Percentiles rank a stretch among this genome's conserved stretches.
phyloP scores from a whole-genome alignment of 768 basidiomycete genomes.

The Termitomyces sp. region DNA sequence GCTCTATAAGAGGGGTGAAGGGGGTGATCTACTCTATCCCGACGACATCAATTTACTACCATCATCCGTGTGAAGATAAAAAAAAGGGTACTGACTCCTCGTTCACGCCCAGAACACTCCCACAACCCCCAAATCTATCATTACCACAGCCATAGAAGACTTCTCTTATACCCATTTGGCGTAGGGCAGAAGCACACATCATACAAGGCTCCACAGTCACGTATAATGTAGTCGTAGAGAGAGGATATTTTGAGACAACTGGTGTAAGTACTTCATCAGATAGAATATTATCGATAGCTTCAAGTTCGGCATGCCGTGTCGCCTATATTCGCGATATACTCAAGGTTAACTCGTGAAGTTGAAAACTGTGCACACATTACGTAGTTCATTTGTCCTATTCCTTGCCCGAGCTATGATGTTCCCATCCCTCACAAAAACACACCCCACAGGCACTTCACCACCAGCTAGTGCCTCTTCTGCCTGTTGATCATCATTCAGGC shows the following conservation, averaged over 20 bases:
- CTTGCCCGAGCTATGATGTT: slow-evolving; percentile 77
- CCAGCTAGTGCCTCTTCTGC: slow-evolving; percentile 82
- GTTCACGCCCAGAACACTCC: slow-evolving; percentile 89
- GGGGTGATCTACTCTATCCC: slow-evolving; percentile 59
- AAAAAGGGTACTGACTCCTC: slow-evolving; percentile 40
- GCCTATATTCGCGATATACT: slow-evolving; percentile 47
- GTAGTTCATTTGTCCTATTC: slow-evolving; percentile 91
- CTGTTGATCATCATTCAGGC: slow-evolving; percentile 28
- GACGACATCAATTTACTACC: background rate
- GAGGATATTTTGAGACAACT: slow-evolving; percentile 45
- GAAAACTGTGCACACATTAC: slow-evolving; percentile 58
- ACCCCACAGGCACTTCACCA: slow-evolving; percentile 94
- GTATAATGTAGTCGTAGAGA: slow-evolving; percentile 80
- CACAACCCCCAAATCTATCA: slow-evolving; percentile 95
- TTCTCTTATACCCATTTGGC: slow-evolving; percentile 86
- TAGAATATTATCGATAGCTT: slow-evolving; percentile 89
- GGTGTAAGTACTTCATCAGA: slow-evolving; percentile 55
- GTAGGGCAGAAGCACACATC: slow-evolving; percentile 95
- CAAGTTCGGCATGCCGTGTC: slow-evolving; percentile 95
- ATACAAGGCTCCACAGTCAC: slow-evolving; percentile 99
- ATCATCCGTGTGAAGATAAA: background rate
- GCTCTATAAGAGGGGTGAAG: slow-evolving; percentile 71
- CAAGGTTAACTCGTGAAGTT: background rate
- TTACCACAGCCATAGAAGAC: slow-evolving; percentile 95
- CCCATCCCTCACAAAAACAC: slow-evolving; percentile 84